Conservation (phyloP, 495 filamentous ascomycete genomes). For the Talaromyces adpressus region DNA sequence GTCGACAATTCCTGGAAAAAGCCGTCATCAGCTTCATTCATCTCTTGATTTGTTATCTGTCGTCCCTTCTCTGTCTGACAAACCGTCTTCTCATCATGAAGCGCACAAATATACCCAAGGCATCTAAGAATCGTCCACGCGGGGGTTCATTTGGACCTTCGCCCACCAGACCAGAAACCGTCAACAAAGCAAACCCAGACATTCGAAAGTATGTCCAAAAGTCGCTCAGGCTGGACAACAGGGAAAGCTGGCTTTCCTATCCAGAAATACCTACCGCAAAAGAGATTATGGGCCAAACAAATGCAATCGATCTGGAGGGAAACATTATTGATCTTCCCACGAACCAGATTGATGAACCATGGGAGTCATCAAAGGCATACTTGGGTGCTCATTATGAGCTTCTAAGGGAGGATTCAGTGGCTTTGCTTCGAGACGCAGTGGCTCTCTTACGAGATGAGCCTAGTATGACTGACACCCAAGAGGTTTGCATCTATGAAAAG, state of each 20-base stretch:
- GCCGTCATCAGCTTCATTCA: background rate
- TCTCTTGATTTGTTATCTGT: background rate
- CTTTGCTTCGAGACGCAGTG: constrained; percentile 54
- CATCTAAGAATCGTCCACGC: background rate
- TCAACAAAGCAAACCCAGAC: constrained; percentile 15
- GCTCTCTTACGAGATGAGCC: constrained; percentile 35
- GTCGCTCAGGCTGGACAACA: constrained; percentile 6
- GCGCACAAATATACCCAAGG: background rate
- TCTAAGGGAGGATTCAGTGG: constrained; percentile 56
- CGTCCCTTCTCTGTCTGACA: background rate
- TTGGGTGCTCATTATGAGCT: constrained; percentile 59
- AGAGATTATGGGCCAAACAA: constrained; percentile 32
- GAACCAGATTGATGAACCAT: constrained; percentile 37
- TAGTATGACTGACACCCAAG: constrained; percentile 43
- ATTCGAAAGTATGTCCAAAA: constrained; percentile 31
- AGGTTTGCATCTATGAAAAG: constrained; percentile 66
- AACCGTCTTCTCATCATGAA: background rate
- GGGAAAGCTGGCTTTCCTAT: constrained; percentile 30
- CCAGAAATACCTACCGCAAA: constrained; percentile 37
- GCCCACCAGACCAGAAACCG: background rate
- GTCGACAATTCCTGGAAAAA: background rate
- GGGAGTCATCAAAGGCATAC: constrained; percentile 45
- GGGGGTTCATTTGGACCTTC: background rate
- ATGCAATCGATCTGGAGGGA: constrained; percentile 14
- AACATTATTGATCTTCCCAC: constrained; percentile 21